phyloP scores from a whole-genome alignment of 129 eudicot species.

The Erigeron canadensis region DNA sequence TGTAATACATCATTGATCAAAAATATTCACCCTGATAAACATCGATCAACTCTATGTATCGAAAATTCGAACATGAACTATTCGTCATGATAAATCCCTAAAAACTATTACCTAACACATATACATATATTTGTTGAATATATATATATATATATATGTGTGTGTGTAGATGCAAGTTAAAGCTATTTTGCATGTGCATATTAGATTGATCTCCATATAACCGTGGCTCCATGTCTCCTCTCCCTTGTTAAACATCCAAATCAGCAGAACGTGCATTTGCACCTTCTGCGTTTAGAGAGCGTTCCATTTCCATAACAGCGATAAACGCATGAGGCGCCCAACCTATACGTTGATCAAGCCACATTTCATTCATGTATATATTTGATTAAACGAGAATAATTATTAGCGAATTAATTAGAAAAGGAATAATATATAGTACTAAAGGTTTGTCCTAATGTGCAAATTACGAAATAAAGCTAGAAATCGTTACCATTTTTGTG shows the following conservation, averaged over 20 bases:
- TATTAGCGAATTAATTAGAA: neutral
- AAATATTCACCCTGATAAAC: no score
- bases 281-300: constrained; percentile 15
- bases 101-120: constrained; percentile 22
- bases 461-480: neutral
- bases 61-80: constrained; percentile 9
- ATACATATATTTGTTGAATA: no score
- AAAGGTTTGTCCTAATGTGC: neutral
- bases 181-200: constrained; percentile 29
- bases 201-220: constrained; percentile 23
- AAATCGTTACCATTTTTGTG: constrained; percentile 29
- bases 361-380: constrained; percentile 8
- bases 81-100: constrained; percentile 17
- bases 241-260: constrained; percentile 37
- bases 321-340: constrained; percentile 39
- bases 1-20: no score
- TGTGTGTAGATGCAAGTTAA: constrained; percentile 34
- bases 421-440: neutral
- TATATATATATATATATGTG: no score
- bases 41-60: neutral
- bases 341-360: constrained; percentile 24
- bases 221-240: constrained; percentile 36
- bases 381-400: neutral
- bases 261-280: constrained; percentile 12
- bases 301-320: constrained; percentile 25